Evolutionary conservation across 164 flowering plant genomes (phyloP), one percentile per base, ranked within the genome.

Genomic region (Macadamia integrifolia): DNA sequence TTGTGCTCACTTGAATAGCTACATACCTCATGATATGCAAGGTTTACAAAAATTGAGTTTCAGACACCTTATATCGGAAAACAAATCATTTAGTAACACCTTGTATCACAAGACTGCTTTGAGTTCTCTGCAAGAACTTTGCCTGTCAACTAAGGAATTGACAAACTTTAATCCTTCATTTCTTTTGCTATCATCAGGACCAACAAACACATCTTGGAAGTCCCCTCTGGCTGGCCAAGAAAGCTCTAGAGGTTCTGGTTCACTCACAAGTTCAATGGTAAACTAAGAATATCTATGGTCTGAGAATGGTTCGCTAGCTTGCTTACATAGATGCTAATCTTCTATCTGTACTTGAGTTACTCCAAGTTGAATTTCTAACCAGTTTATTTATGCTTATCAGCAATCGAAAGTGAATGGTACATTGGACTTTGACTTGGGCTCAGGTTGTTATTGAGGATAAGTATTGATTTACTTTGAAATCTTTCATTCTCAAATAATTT

Each of bases 341-440:
- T 13, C 48, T 28, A 44, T 55, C 44, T 11, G 13, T 46, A 46
- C 13, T 46, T 48, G 32, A 17, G 9, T 48, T 49, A 6, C 49
- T 62, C 1, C 61, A 17, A 56, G 30, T 66, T 42, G 53, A 57
- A 44, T 49, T 59, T 46, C 61, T 60, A 52, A 48, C 49, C 14
- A 35, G 12, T 29, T 35, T n/a, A 42, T 64, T 46, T 11, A 46
- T 68, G 68, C 60, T 29, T 62, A 44, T 58, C 91, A 87, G 87
- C 82, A 81, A 75, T 73, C 76, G 23, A 75, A 76, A 75, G 79
- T 63, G 9, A 83, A 86, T 80, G 91, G 90, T 49, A 82, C 66
- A 74, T 57, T 69, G 43, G 87, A 80, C n/a, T 71, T 63, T 70
- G 83, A 85, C 68, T 44, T 35, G 14, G 75, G 66, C 66, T 77